Percentiles rank a stretch among this genome's conserved stretches.
Conservation (phyloP, 140 eudicot species). For the Bidens hawaiensis region DNA sequence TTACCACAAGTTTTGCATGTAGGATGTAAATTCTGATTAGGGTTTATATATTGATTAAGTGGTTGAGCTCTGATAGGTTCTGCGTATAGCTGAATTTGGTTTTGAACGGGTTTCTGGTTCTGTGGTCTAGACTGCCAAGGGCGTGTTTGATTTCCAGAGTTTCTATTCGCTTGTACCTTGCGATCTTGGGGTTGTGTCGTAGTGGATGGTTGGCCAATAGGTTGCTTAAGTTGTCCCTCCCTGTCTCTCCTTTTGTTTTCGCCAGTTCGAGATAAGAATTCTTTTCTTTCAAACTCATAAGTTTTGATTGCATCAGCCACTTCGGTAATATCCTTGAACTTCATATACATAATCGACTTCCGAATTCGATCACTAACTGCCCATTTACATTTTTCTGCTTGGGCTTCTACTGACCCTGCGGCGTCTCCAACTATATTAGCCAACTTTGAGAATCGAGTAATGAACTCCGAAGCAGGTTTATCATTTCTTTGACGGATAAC, state of each 20-base stretch:
- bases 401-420: too few relatives aligned
- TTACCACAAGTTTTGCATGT: not conserved
- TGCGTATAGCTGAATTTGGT: not conserved
- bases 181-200: not conserved
- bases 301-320: too few relatives aligned
- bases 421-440: too few relatives aligned
- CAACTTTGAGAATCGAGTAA: too few relatives aligned
- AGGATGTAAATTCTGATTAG: not conserved
- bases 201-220: not conserved
- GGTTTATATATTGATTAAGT: not conserved
- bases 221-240: not conserved
- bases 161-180: not conserved
- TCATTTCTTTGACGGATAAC: too few relatives aligned
- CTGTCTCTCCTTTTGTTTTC: not conserved
- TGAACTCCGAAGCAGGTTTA: too few relatives aligned
- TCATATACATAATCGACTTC: too few relatives aligned
- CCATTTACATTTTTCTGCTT: too few relatives aligned
- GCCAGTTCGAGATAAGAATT: too few relatives aligned
- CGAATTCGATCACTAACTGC: too few relatives aligned
- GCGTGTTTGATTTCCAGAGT: not conserved
- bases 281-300: too few relatives aligned
- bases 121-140: not conserved
- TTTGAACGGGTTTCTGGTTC: not conserved
- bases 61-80: not conserved
- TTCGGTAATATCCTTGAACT: too few relatives aligned